Evolutionary conservation across 768 basidiomycete genomes (phyloP).

Genomic region (Tricholoma matsutake): DNA sequence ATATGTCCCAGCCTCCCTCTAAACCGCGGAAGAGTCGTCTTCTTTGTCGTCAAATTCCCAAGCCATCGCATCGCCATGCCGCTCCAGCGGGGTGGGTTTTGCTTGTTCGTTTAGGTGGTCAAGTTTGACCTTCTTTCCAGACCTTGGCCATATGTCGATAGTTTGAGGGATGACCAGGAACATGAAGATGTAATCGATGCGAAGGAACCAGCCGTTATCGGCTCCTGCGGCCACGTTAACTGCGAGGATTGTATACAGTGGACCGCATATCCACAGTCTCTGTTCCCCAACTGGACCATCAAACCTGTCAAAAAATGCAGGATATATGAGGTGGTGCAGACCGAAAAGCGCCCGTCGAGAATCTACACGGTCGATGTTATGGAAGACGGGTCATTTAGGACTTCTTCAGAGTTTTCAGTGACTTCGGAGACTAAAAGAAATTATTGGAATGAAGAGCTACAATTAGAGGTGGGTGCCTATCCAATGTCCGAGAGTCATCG

Average conservation of each 20-base stretch:
- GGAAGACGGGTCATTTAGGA: not conserved
- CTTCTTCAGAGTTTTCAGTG: not conserved
- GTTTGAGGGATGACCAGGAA: not conserved
- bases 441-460: not conserved
- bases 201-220: not conserved
- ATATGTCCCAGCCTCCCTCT: not conserved
- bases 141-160: not conserved
- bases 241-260: not conserved
- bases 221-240: not conserved
- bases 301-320: not conserved
- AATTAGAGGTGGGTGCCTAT: not conserved
- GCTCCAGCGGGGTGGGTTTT: not conserved
- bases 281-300: not conserved
- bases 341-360: not conserved
- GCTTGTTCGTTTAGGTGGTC: not conserved
- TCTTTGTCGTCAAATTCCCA: not conserved
- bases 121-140: not conserved
- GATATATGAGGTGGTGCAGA: not conserved
- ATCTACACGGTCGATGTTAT: not conserved
- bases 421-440: not conserved
- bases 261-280: not conserved
- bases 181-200: not conserved
- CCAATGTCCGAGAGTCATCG: no score
- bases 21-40: not conserved
- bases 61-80: not conserved